Base-by-base conservation (phyloP, 129 eudicot species). In the Flaveria ramosissima region DNA sequence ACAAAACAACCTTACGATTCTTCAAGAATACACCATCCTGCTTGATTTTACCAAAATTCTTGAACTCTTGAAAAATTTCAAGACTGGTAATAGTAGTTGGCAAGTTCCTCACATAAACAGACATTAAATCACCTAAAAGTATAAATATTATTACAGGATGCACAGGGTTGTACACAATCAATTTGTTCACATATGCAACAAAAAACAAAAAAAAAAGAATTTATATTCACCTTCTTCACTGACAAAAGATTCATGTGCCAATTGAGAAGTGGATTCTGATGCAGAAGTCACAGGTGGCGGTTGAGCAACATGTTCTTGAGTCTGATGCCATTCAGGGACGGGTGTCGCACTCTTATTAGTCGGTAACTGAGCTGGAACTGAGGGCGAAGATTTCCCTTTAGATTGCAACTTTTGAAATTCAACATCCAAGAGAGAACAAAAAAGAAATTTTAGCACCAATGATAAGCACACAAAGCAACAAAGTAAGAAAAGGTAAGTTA, bases 31-130 rank as follows among this genome's bases (percentile, higher is more conserved):
- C 88, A 1, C 97, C 97, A 76, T 91, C 96, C n/a, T 79, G 86
- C 79, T 84, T 89, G 60, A 94, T 86, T 76, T 47, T 84, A 47
- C 98, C 98, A 55, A 85, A 94, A 47, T 86, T 87, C 81, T 87
- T 80, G 55, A 94, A 91, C 84, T 94, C 96, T 73, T 85, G 80
- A 76, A 70, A 68, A 43, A 94, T 81, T 70, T 94, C 97, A 16
- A 68, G 66, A 67, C 69, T 85, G 7, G 97, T 73, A 24, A 89
- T 87, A 57, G 87, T 48, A 20, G 92, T 76, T 11, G 98, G 96
- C 89, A 94, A 84, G 71, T 90, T 94, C 78, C 91, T 87, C 70
- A 94, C 98, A 59, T 91, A 91, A 56, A 94, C 96, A 72, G 97
- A 91, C 82, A 78, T 83, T 46, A 85, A 78, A 78, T 89, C 97